phyloP scores from a whole-genome alignment of 2,329 filamentous ascomycete species.

The Clarireedia hainanense region DNA sequence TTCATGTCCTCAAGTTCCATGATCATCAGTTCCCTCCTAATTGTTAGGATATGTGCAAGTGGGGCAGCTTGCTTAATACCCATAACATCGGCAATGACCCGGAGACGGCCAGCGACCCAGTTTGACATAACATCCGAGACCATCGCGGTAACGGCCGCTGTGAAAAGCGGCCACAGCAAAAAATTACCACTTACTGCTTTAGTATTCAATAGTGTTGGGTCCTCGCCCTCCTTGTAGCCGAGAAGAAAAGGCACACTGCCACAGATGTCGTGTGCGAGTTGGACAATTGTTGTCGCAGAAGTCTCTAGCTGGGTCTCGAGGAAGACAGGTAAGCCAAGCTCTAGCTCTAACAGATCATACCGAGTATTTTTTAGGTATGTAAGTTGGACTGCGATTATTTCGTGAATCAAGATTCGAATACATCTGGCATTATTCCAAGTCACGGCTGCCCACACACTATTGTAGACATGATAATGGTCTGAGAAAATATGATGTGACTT shows the following conservation, averaged over 20 bases:
- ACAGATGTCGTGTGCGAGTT: conserved; percentile 23
- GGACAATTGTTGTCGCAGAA: conserved; percentile 13
- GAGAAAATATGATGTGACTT: conserved; percentile 19
- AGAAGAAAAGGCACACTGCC: conserved; percentile 21
- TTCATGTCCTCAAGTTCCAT: conserved; percentile 6
- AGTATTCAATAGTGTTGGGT: conserved; percentile 4
- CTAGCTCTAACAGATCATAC: background rate
- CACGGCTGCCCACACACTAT: conserved; percentile 19
- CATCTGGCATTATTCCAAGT: conserved; percentile 25
- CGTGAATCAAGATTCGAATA: conserved; percentile 22
- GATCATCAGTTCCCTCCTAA: conserved; percentile 8
- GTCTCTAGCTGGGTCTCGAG: conserved; percentile 14
- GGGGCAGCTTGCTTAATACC: conserved; percentile 21
- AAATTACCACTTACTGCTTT: conserved; percentile 20
- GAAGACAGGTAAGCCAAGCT: conserved; percentile 3
- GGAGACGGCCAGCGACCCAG: conserved; percentile 21
- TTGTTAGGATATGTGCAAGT: conserved; percentile 12
- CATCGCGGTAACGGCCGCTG: conserved; percentile 16
- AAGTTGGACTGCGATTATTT: conserved; percentile 20
- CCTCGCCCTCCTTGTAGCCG: conserved; percentile 9
- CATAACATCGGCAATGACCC: conserved; percentile 21
- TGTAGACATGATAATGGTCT: conserved; percentile 24
- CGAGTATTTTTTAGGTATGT: conserved; percentile 12
- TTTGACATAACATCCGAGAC: conserved; percentile 19
- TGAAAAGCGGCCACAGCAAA: conserved; percentile 24